A percentile compares a stretch with the other conserved stretches of the same genome.
Conservation (phyloP, 768 basidiomycete species). For the Mycena amicta region DNA sequence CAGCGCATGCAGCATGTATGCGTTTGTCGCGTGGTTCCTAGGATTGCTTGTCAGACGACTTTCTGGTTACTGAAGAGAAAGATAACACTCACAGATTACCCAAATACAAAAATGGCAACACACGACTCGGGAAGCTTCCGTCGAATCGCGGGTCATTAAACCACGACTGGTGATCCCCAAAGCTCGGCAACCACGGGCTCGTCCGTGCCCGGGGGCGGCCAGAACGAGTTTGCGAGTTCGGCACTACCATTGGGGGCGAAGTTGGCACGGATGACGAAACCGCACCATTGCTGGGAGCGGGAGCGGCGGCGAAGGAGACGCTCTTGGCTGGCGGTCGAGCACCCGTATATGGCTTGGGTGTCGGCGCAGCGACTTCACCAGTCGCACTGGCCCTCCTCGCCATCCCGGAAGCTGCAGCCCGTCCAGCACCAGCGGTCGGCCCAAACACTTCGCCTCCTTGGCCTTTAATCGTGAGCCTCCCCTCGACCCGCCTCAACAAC, state of each 20-base stretch:
- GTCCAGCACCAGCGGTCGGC: no score
- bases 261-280: constrained; percentile 6
- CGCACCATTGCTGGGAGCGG: constrained; percentile 16
- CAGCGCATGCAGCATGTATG: constrained; percentile 92
- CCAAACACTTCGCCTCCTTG: constrained; percentile 18
- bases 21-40: constrained; percentile 93
- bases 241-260: constrained; percentile 30
- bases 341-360: neutral
- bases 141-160: constrained; percentile 93
- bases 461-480: constrained; percentile 41
- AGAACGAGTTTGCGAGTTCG: constrained; percentile 31
- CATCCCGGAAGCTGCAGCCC: constrained; percentile 31
- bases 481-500: constrained; percentile 72
- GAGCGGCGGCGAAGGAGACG: constrained; percentile 45
- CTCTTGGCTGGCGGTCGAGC: constrained; percentile 52
- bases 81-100: constrained; percentile 79
- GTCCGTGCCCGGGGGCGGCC: constrained; percentile 73
- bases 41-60: constrained; percentile 16
- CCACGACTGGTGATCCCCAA: constrained; percentile 86
- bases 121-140: constrained; percentile 92
- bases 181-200: constrained; percentile 63
- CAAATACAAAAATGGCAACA: constrained; percentile 91
- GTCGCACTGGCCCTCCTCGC: constrained; percentile 33
- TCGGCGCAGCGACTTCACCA: constrained; percentile 20
- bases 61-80: constrained; percentile 21